These are phyloP conservation scores for Collybia sordida DNA, from an alignment of 768 basidiomycete genomes.

Conservation along the genomic window DNA sequence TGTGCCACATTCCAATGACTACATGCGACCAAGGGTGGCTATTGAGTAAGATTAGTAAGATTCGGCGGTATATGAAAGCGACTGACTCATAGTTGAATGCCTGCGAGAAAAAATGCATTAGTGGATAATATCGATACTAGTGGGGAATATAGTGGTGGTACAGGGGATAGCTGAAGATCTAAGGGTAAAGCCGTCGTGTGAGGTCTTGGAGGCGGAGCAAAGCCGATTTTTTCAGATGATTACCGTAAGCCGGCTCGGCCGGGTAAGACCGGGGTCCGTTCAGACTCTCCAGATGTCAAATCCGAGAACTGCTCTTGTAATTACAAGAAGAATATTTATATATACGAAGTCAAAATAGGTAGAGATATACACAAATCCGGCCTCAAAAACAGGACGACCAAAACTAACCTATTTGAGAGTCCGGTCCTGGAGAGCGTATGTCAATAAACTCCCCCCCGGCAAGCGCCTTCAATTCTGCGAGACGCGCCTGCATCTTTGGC, in stretches of 20 bases:
- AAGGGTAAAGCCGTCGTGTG: constrained; percentile 6
- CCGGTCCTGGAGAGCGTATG: not conserved
- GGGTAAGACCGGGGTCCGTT: constrained; percentile 12
- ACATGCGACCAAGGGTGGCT: constrained; percentile 93
- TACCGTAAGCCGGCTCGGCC: constrained; percentile 10
- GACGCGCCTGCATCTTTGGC: constrained; percentile 77
- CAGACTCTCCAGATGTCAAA: too few species aligned
- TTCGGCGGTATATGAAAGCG: constrained; percentile 2
- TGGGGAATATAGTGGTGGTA: constrained; percentile 21
- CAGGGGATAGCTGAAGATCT: constrained; percentile 19
- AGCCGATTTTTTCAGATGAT: constrained; percentile 5
- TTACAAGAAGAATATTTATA: too few species aligned
- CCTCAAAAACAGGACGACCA: not conserved
- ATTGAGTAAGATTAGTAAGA: constrained; percentile 14
- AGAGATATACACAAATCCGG: too few species aligned
- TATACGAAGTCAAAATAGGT: too few species aligned
- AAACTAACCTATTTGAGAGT: too few species aligned
- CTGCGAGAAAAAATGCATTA: constrained; percentile 88
- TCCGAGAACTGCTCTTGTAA: too few species aligned
- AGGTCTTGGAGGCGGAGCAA: constrained; percentile 7
- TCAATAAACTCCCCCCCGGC: constrained; percentile 5
- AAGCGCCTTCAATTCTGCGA: constrained; percentile 60
- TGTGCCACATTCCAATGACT: constrained; percentile 90
- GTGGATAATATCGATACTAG: constrained; percentile 23
- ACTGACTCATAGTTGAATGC: constrained; percentile 82